These are phyloP conservation scores for Tetragonia tetragonoides DNA, from an alignment of 148 eudicot genomes.

Conservation along the genomic window DNA sequence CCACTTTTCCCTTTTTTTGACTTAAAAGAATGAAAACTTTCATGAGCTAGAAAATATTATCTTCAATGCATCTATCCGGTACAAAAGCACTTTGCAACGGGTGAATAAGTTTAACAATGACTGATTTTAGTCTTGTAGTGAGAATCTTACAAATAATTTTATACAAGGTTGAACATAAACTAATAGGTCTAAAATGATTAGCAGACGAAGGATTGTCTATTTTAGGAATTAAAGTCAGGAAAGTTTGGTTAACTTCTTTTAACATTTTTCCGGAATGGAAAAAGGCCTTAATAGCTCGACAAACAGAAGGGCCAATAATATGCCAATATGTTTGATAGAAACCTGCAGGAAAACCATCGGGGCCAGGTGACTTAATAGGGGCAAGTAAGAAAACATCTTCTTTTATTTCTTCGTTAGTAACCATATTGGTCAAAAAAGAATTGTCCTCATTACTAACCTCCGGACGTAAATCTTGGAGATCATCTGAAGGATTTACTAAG, in stretches of 20 bases:
- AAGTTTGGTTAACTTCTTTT: background rate
- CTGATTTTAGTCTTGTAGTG: background rate
- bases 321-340: no score
- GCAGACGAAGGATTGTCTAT: background rate
- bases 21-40: background rate
- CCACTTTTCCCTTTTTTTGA: no score
- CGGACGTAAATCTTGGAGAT: no score
- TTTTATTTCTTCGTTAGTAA: no score
- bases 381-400: no score
- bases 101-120: background rate
- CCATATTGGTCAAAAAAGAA: no score
- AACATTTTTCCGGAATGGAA: background rate
- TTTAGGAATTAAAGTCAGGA: background rate
- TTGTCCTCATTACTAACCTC: no score
- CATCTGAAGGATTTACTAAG: no score
- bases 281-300: no score
- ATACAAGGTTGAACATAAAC: background rate
- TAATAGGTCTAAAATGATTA: background rate
- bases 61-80: background rate
- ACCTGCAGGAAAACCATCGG: no score
- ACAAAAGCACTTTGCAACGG: background rate
- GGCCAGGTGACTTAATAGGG: no score
- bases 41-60: background rate
- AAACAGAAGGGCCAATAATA: no score
- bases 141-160: background rate